Evolutionary conservation across 176 grass and related monocot genomes (phyloP).

Genomic region (Phoenix roebelenii): DNA sequence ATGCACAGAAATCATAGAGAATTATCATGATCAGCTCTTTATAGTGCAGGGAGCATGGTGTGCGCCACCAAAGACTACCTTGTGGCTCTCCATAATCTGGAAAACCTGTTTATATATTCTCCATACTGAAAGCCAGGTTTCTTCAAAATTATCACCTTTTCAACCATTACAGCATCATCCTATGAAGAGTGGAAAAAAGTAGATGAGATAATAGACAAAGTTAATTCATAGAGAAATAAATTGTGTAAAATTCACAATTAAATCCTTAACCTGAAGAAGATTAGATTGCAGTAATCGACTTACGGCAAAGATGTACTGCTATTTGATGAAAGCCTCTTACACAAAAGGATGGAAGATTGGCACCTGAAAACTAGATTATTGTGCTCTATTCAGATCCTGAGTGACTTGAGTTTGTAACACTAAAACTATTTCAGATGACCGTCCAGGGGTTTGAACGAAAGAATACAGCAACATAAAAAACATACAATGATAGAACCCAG

Average conservation of each 20-base stretch:
- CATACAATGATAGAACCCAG: constrained; percentile 12
- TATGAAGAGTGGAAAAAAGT: constrained; percentile 5
- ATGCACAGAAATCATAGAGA: too few species aligned
- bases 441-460: constrained; percentile 14
- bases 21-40: too few species aligned
- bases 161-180: constrained; percentile 1
- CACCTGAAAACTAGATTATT: constrained; percentile 26
- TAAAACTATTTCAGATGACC: constrained; percentile 38
- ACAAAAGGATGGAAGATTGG: constrained; percentile 1
- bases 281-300: background rate
- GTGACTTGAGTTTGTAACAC: constrained; percentile 29
- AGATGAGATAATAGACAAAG: background rate
- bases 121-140: background rate
- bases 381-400: constrained; percentile 10
- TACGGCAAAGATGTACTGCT: background rate
- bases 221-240: background rate
- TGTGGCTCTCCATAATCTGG: too few species aligned
- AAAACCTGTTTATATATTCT: background rate
- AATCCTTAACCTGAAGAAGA: too few species aligned
- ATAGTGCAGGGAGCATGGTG: too few species aligned
- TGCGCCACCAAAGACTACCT: too few species aligned
- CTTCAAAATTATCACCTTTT: background rate
- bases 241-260: too few species aligned
- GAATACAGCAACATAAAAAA: constrained; percentile 6
- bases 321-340: background rate